Evolutionary conservation across 306 rosid species (phyloP), one percentile per base, ranked within the genome.

Genomic region (Vigna angularis): DNA sequence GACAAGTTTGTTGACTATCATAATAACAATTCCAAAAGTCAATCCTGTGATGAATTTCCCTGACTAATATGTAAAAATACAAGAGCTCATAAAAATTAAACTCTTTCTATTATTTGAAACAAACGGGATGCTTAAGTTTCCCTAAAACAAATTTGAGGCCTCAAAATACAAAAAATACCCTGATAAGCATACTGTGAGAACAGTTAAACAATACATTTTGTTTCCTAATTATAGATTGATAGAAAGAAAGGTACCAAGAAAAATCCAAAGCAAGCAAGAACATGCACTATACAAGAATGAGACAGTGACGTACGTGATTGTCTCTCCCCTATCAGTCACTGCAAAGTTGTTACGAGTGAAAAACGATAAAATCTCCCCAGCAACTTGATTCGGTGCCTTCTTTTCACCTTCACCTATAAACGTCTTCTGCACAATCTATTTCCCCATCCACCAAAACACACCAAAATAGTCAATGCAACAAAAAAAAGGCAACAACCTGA

Each of bases 341-440:
- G 78, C 85, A 73, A 91, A 92, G 65, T 95, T 95, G 83, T 91
- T 91, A 36, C 98, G 92, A 51, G 98, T 88, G 85, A 92, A 95
- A 83, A 90, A 95, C 3, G 98, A 91, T 12, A 92, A 51, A 38
- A 95, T 86, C 88, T 95, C 98, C 73, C 95, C 98, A 3, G 98
- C 98, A 76, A 88, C 79, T 75, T 78, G 86, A 62, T 74, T 90
- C 3, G 98, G 92, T 28, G 86, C 73, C 87, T 86, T 90, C 74
- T 83, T 85, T 71, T 79, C 87, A 0, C 79, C 95, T 72, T 91
- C 93, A 7, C 85, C 85, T 18, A 89, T 65, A 47, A 84, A 92
- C 0, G 88, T 91, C 95, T 95, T 95, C 93, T 95, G 81, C 86
- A 95, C 98, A 44, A 95, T 85, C 98, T 94, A 44, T 48, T 20